phyloP scores from a whole-genome alignment of 345 rosid genomes.

The Psidium guajava region DNA sequence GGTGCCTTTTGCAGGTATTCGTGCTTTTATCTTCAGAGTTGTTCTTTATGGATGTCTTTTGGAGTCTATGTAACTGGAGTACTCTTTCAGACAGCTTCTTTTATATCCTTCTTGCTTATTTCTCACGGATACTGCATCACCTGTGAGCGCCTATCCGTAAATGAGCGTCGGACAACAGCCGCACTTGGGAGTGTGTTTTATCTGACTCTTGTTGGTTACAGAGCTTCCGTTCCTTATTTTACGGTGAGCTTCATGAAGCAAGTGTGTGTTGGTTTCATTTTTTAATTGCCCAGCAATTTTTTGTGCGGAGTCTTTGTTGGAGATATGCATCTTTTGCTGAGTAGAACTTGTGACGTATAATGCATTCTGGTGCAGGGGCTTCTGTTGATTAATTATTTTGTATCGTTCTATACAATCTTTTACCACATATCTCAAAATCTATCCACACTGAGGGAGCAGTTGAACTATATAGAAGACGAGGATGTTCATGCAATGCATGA shows the following conservation, averaged over 20 bases:
- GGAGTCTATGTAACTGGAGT: conserved; percentile 93
- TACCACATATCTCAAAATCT: conserved; percentile 74
- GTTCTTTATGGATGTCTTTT: conserved; percentile 95
- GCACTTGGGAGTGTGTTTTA: conserved; percentile 77
- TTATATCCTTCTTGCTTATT: conserved; percentile 79
- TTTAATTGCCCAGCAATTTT: background rate
- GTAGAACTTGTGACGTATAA: background rate
- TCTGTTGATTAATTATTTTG: conserved; percentile 65
- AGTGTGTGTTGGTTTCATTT: background rate
- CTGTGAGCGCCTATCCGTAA: conserved; percentile 68
- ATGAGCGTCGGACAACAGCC: conserved; percentile 75
- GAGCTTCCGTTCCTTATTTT: conserved; percentile 89
- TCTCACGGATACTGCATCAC: conserved; percentile 92
- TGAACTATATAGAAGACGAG: conserved; percentile 70
- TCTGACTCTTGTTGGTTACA: conserved; percentile 82
- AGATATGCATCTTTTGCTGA: background rate
- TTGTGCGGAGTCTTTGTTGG: background rate
- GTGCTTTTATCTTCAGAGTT: conserved; percentile 65
- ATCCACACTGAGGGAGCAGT: conserved; percentile 50
- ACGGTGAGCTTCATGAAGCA: conserved; percentile 32
- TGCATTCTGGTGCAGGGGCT: conserved; percentile 41
- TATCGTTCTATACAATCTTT: conserved; percentile 75
- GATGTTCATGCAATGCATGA: conserved; percentile 74
- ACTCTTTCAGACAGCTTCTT: conserved; percentile 83
- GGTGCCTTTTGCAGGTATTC: conserved; percentile 55